Conservation (phyloP, 2,329 filamentous ascomycete species). For the Colletotrichum sp. region DNA sequence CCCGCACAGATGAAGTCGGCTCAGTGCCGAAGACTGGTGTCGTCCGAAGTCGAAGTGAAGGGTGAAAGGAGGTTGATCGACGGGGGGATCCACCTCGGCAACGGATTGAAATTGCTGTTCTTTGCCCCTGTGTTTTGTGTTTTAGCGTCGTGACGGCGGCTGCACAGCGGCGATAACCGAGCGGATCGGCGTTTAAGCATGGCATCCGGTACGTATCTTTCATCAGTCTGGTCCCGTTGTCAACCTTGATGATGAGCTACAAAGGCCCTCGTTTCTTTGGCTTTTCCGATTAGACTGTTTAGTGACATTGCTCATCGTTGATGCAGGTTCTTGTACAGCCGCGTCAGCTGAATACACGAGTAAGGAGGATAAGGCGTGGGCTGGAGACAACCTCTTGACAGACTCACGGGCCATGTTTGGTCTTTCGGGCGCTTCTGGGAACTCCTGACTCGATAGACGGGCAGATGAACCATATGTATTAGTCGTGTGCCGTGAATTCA, state of each 20-base stretch:
- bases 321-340: background rate
- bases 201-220: background rate
- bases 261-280: background rate
- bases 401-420: background rate
- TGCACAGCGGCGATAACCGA: background rate
- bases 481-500: background rate
- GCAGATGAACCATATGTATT: background rate
- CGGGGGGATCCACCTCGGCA: background rate
- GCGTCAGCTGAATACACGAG: background rate
- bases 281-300: background rate
- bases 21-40: background rate
- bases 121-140: background rate
- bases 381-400: background rate
- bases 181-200: background rate
- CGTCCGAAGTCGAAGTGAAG: background rate
- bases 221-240: background rate
- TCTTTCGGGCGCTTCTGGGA: background rate
- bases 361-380: background rate
- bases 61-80: background rate
- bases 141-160: background rate
- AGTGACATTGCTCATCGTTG: background rate
- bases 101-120: background rate
- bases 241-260: background rate
- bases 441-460: background rate
- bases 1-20: conserved; percentile 5